These are phyloP conservation scores for Aspergillus saccharolyticus DNA, from an alignment of 495 filamentous ascomycete genomes.

Conservation along the genomic window DNA sequence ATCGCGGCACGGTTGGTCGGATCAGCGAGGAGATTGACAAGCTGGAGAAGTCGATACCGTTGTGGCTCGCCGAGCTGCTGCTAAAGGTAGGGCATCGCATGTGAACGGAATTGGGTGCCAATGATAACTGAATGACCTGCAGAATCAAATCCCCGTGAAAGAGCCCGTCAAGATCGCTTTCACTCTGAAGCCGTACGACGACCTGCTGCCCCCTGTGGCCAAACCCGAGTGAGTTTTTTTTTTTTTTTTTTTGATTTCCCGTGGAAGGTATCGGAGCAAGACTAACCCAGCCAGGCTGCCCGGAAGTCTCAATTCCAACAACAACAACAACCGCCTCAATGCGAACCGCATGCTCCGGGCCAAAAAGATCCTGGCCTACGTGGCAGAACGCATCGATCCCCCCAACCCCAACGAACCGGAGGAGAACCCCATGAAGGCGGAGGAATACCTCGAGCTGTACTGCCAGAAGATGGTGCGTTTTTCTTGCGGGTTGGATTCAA, in stretches of 20 bases:
- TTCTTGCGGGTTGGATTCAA: neutral
- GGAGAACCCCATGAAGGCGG: slow-evolving; percentile 63
- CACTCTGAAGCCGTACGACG: slow-evolving; percentile 77
- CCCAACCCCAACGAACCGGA: slow-evolving; percentile 46
- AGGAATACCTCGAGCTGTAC: slow-evolving; percentile 90
- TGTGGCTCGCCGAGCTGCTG: slow-evolving; percentile 90
- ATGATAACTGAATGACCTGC: neutral
- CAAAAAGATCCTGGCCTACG: slow-evolving; percentile 90
- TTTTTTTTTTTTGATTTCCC: too few species aligned
- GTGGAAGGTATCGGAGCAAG: neutral
- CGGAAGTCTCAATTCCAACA: slow-evolving; percentile 43
- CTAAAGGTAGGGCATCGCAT: slow-evolving; percentile 58
- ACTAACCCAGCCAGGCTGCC: slow-evolving; percentile 23
- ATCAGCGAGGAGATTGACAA: slow-evolving; percentile 73
- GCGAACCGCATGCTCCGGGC: slow-evolving; percentile 95
- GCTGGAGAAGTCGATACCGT: slow-evolving; percentile 78
- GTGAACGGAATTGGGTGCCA: too few species aligned
- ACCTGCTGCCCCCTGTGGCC: slow-evolving; percentile 64
- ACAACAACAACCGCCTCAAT: slow-evolving; percentile 82
- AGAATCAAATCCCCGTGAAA: slow-evolving; percentile 80
- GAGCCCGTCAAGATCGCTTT: slow-evolving; percentile 94
- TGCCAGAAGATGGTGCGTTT: slow-evolving; percentile 79
- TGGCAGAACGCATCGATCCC: slow-evolving; percentile 84
- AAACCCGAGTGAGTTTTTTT: slow-evolving; percentile 48
- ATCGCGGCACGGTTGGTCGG: slow-evolving; percentile 76